These are phyloP conservation scores for Dalbergia oliveri DNA, from an alignment of 306 rosid genomes.

Conservation along the genomic window DNA sequence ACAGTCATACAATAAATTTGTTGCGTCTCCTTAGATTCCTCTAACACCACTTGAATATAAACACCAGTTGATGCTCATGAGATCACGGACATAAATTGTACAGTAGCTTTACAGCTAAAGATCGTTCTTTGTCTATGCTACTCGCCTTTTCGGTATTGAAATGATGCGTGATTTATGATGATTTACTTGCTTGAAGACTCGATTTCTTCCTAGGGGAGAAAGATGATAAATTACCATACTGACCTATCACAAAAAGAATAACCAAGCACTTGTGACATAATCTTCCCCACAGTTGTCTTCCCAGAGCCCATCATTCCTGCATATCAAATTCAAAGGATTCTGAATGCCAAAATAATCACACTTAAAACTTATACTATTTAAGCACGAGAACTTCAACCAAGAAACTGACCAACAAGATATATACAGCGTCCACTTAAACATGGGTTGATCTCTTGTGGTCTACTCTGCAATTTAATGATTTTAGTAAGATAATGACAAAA, in stretches of 20 bases:
- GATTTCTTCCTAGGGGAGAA: conserved; percentile 5
- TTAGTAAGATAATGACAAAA: conserved; percentile 55
- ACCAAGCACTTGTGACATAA: conserved; percentile 77
- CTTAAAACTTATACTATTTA: conserved; percentile 33
- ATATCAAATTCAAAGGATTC: conserved; percentile 46
- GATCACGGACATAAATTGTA: conserved; percentile 23
- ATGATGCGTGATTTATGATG: background rate
- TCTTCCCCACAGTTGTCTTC: conserved; percentile 94
- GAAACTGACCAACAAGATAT: conserved; percentile 94
- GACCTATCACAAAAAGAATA: conserved; percentile 90
- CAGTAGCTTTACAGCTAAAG: conserved; percentile 5
- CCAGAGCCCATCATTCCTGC: conserved; percentile 99
- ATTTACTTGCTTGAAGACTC: background rate
- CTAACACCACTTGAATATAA: conserved; percentile 23
- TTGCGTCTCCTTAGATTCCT: conserved; percentile 8
- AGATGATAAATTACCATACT: conserved; percentile 46
- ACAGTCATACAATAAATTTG: conserved; percentile 15
- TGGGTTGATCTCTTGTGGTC: conserved; percentile 70
- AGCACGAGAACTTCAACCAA: conserved; percentile 49
- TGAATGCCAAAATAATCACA: conserved; percentile 33
- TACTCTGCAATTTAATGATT: conserved; percentile 76
- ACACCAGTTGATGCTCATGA: conserved; percentile 33
- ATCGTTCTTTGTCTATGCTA: conserved; percentile 4
- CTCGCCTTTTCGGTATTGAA: conserved; percentile 12
- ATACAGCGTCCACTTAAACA: conserved; percentile 87